phyloP scores from a whole-genome alignment of 495 filamentous ascomycete species.

The Emericellopsis terricola region DNA sequence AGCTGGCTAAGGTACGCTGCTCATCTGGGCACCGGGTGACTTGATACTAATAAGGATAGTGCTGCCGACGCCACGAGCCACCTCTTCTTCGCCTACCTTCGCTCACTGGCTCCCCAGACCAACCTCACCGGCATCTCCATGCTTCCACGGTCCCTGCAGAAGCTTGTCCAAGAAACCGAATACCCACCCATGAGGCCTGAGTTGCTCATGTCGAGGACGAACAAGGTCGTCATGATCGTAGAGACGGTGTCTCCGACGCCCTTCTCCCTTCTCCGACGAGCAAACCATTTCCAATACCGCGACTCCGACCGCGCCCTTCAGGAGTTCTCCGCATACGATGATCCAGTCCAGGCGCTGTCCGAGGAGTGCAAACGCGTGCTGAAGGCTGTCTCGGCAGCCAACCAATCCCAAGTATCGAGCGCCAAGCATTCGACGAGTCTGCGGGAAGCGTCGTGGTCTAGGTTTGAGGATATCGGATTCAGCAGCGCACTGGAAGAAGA shows the following conservation, averaged over 20 bases:
- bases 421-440: constrained; percentile 51
- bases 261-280: constrained; percentile 75
- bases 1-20: constrained; percentile 41
- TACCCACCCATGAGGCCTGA: constrained; percentile 74
- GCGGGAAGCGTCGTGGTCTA: constrained; percentile 82
- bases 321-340: constrained; percentile 72
- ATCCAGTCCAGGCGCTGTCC: constrained; percentile 73
- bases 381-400: constrained; percentile 69
- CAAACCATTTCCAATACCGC: constrained; percentile 88
- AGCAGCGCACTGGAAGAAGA: constrained; percentile 56
- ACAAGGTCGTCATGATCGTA: constrained; percentile 91
- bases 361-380: constrained; percentile 88
- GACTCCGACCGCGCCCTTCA: constrained; percentile 71
- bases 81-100: constrained; percentile 92
- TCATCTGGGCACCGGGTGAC: neutral
- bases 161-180: constrained; percentile 79
- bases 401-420: constrained; percentile 57
- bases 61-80: constrained; percentile 93
- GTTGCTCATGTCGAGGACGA: constrained; percentile 61
- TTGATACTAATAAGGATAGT: constrained; percentile 25
- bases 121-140: constrained; percentile 57
- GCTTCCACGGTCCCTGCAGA: constrained; percentile 77
- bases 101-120: constrained; percentile 69
- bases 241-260: constrained; percentile 90
- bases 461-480: constrained; percentile 92